Base-by-base conservation (phyloP, 1,139 yeast genomes). In the Sugiyamaella grinbergsii region DNA sequence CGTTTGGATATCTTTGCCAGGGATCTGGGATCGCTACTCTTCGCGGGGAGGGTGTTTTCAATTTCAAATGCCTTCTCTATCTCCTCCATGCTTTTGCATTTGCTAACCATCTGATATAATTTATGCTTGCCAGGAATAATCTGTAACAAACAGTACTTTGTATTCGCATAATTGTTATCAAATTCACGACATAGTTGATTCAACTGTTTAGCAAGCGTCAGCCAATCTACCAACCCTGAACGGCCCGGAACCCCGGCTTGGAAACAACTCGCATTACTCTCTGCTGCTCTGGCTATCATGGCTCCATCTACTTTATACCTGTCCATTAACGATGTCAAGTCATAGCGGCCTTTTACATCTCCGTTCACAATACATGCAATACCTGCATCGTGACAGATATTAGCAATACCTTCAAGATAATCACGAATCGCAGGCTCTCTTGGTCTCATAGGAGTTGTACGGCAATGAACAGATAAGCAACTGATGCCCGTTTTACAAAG, bases 261-360 rank as follows among this genome's bases (percentile, higher is more conserved):
- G 65, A 93, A 93, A 44, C 89, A 84, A 0, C 95, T 77, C 5
- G 96, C 93, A 63, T 93, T 91, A 7, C 78, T 65, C 67, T 93
- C 98, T 0, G 97, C 98, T 28, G 83, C 81, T 46, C 90, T 86
- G 0, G 97, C 98, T 59, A 91, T 83, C 98, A 93, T 93, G 5
- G 89, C 93, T 1, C 98, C 96, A 51, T 79, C 79, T 2, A 75
- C 71, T 0, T 82, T 81, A 62, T 79, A 80, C 20, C 69, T 69
- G 5, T 68, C 60, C 59, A 81, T 83, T 42, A 91, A 63, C 29
- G 71, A 70, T n/a, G 63, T 58, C 56, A 79, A 80, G 54, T 91
- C 94, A 10, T 65, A 58, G 36, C 82, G 71, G 41, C 79, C 74
- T 52, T 71, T 73, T 5, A 93, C 71, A 31, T 81, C 88, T 2